Evolutionary conservation across 2,329 filamentous ascomycete species (phyloP), one percentile per base, ranked within the genome.

Genomic region (Talaromyces piceae): DNA sequence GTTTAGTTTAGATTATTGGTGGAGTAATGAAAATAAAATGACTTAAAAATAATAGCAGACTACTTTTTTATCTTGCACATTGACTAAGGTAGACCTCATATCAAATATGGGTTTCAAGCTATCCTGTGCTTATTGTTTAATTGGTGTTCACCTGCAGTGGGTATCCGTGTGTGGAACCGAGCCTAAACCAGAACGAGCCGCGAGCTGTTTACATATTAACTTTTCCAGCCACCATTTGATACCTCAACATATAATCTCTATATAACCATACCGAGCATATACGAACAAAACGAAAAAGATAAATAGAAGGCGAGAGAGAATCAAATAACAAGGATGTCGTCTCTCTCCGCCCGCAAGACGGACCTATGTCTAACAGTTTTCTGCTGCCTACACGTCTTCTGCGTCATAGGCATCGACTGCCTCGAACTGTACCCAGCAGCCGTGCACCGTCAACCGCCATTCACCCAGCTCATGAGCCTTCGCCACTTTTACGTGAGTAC

Each of bases 401-500:
- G 45, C 26, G 41, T 49, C 16, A 49, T 11, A 2, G 45, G 30
- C 33, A 20, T 53, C 47, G 51, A 53, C 33, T 53, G 51, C 39
- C 41, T 53, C 25, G 25, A 53, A 8, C 51, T 53, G 41, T 53
- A 43, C 46, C 51, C 51, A 3, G 3, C 31, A 3, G 45, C 23
- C 30, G 12, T 53, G n/a, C 70, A 82, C 51, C 83, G 82, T 56
- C 57, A 83, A 7, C 73, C 72, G 45, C 78, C 78, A 0, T 53
- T 53, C 12, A 49, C 66, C 0, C 71, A 79, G 61, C 75, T 82
- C 59, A 63, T 63, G 39, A 54, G 64, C 0, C 54, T 86, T 2
- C 77, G 79, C 52, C 60, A 67, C 2, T 85, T 71, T 66, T 85
- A 86, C 65, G 71, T 84, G 54, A 62, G 68, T 1, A 83, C 75